A percentile compares a stretch with the other conserved stretches of the same genome.
Conservation (phyloP, 352 stramenopile genomes). For the Globisporangium cystogenes region DNA sequence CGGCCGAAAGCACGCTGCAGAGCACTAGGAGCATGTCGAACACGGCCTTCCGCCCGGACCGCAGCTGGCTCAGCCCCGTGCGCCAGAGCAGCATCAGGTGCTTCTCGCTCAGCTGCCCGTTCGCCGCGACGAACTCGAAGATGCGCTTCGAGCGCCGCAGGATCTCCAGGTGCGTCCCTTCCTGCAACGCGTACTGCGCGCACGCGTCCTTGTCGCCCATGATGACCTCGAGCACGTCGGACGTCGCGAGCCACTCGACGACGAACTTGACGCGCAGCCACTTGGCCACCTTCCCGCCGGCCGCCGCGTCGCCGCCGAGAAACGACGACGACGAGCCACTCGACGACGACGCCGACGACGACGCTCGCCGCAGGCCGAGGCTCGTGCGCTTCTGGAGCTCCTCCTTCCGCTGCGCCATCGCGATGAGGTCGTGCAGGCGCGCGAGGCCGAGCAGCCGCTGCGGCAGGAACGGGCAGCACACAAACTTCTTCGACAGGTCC, state of each 20-base stretch:
- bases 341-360: conserved; percentile 26
- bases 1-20: conserved; percentile 54
- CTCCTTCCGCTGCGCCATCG: conserved; percentile 68
- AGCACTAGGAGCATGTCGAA: conserved; percentile 72
- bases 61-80: conserved; percentile 58
- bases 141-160: conserved; percentile 71
- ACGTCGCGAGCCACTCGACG: conserved; percentile 73
- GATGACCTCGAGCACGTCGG: conserved; percentile 78
- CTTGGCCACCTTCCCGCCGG: conserved; percentile 33
- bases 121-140: conserved; percentile 57
- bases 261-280: conserved; percentile 74
- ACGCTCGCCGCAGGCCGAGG: conserved; percentile 36
- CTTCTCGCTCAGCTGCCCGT: conserved; percentile 50
- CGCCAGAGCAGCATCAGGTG: conserved; percentile 78
- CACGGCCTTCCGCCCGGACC: conserved; percentile 59
- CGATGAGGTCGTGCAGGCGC: conserved; percentile 70
- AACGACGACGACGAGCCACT: conserved; percentile 16
- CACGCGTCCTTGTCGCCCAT: conserved; percentile 65
- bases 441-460: conserved; percentile 69
- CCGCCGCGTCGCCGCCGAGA: conserved; percentile 9
- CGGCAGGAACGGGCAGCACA: conserved; percentile 78
- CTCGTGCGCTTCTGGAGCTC: conserved; percentile 57
- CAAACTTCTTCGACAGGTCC: conserved; percentile 81
- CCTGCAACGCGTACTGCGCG: conserved; percentile 62
- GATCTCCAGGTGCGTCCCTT: conserved; percentile 77